Evolutionary conservation across 495 filamentous ascomycete genomes (phyloP).

Genomic region (Polyplosphaeria fusca): DNA sequence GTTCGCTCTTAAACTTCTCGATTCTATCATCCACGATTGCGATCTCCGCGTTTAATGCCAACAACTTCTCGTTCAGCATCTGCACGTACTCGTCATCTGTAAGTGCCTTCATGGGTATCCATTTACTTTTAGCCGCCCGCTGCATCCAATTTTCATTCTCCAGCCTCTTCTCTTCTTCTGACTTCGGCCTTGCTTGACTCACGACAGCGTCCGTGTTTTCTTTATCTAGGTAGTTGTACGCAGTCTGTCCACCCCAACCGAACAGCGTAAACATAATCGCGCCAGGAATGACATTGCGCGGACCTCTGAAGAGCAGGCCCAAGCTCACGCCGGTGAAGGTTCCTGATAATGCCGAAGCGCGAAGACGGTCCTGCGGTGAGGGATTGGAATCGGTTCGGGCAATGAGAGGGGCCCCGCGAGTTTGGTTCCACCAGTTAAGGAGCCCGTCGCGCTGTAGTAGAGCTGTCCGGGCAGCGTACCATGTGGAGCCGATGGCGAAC

Average conservation of each 20-base stretch:
- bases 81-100: slow-evolving; percentile 75
- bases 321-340: slow-evolving; percentile 62
- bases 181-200: background rate
- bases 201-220: slow-evolving; percentile 32
- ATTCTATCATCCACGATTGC: slow-evolving; percentile 84
- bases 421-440: slow-evolving; percentile 11
- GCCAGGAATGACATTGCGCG: slow-evolving; percentile 27
- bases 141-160: slow-evolving; percentile 42
- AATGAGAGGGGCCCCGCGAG: slow-evolving; percentile 9
- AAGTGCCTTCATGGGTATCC: slow-evolving; percentile 74
- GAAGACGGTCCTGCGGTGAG: slow-evolving; percentile 53
- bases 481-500: slow-evolving; percentile 71
- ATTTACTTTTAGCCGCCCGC: slow-evolving; percentile 62
- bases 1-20: slow-evolving; percentile 40
- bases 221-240: slow-evolving; percentile 55
- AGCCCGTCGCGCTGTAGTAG: slow-evolving; percentile 42
- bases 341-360: slow-evolving; percentile 66
- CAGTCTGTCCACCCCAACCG: slow-evolving; percentile 57
- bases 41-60: slow-evolving; percentile 79
- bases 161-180: slow-evolving; percentile 28
- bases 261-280: slow-evolving; percentile 57
- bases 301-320: slow-evolving; percentile 63
- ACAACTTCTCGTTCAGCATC: slow-evolving; percentile 71
- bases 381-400: slow-evolving; percentile 43
- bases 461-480: slow-evolving; percentile 56